phyloP scores from a whole-genome alignment of 768 basidiomycete species.

The Infundibulicybe gibba region DNA sequence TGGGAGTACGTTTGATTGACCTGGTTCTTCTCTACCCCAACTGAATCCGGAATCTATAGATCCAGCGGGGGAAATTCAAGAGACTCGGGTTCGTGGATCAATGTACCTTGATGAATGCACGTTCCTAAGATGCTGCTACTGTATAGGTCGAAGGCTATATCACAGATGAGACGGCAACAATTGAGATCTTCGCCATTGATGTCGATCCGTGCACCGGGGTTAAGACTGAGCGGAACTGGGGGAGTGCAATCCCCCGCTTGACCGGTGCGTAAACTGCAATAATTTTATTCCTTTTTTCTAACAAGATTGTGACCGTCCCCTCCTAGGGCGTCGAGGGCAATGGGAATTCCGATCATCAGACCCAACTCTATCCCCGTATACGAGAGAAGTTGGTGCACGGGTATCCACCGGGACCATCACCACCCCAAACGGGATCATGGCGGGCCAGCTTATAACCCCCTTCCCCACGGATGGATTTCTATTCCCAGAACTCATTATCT shows the following conservation, averaged over 20 bases:
- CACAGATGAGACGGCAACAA: conserved; percentile 8
- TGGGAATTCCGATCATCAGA: conserved; percentile 8
- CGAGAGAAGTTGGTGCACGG: conserved; percentile 13
- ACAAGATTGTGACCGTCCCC: not conserved
- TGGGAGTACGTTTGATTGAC: not conserved
- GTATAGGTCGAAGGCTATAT: conserved; percentile 11
- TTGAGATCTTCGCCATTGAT: conserved; percentile 15
- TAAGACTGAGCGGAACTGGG: conserved; percentile 9
- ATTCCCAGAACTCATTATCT: conserved; percentile 14
- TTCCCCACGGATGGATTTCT: conserved; percentile 9
- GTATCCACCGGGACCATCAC: conserved; percentile 4
- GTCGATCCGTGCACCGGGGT: conserved; percentile 16
- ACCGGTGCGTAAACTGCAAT: too few relatives aligned
- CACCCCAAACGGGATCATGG: conserved; percentile 12
- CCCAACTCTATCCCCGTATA: conserved; percentile 8
- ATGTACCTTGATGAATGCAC: not conserved
- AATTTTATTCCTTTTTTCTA: too few relatives aligned
- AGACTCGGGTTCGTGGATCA: conserved; percentile 8
- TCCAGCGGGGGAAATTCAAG: conserved; percentile 11
- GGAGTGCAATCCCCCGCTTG: conserved; percentile 7
- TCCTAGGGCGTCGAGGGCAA: conserved; percentile 7
- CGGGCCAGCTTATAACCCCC: conserved; percentile 13
- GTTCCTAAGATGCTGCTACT: not conserved
- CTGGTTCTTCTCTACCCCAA: too few relatives aligned
- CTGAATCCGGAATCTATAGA: not conserved